Conservation (phyloP, 441 rosid genomes). For the Pelargonium cotyledonis region DNA sequence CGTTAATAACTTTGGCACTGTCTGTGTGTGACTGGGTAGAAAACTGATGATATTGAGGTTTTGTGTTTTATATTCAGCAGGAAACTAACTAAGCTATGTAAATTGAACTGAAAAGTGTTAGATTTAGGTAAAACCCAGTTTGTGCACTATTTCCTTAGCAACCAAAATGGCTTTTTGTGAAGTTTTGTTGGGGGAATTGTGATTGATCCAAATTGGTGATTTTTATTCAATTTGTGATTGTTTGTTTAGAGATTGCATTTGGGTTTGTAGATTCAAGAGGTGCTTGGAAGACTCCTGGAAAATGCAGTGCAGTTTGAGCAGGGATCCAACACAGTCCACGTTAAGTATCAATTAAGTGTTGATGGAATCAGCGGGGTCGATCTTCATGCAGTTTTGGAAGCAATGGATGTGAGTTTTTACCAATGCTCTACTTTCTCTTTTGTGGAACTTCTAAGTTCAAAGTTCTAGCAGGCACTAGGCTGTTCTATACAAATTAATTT, state of each 20-base stretch:
- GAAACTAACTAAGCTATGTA: not conserved
- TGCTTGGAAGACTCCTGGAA: slow-evolving; percentile 65
- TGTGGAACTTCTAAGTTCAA: not conserved
- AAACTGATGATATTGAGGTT: too few species aligned
- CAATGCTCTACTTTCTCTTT: slow-evolving; percentile 3
- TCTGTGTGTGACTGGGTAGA: too few species aligned
- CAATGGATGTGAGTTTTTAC: slow-evolving; percentile 68
- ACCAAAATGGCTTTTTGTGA: slow-evolving; percentile 6
- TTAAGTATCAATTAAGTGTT: slow-evolving; percentile 42
- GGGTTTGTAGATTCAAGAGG: slow-evolving; percentile 89
- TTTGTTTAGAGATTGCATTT: slow-evolving; percentile 54
- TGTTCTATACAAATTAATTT: slow-evolving; percentile 1
- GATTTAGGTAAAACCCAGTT: not conserved
- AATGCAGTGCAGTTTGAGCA: slow-evolving; percentile 63
- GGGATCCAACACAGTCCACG: slow-evolving; percentile 40
- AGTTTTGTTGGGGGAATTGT: slow-evolving; percentile 15
- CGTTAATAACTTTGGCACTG: not conserved
- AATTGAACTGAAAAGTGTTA: not conserved
- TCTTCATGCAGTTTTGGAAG: slow-evolving; percentile 55
- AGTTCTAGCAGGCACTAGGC: not conserved
- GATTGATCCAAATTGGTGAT: slow-evolving; percentile 24
- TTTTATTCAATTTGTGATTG: slow-evolving; percentile 41
- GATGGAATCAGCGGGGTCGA: slow-evolving; percentile 46
- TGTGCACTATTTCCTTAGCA: slow-evolving; percentile 4
- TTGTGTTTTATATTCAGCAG: not conserved